Evolutionary conservation across 805 yeast genomes (phyloP), one percentile per base, ranked within the genome.

Genomic region (Candida khao-thaluensis): DNA sequence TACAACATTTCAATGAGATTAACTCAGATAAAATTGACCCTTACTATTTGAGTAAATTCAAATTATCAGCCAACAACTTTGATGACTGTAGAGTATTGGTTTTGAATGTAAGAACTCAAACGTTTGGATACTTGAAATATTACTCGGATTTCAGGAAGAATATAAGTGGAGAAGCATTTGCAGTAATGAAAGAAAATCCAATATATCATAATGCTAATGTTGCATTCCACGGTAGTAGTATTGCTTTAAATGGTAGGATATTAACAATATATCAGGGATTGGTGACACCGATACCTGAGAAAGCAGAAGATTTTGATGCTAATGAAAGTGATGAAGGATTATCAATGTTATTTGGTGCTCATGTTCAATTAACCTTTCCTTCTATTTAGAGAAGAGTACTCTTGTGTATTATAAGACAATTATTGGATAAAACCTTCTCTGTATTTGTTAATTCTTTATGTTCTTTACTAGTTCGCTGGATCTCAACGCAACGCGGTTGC

Each of bases 191-290:
- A 15, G 32, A 48, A 16, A 51, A 50, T 37, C 49, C 53, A 6
- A 38, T 38, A 5, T 57, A 54, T 60, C 35, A 47, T 15, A 57
- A 66, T 45, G 48, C 70, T 1, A 52, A 64, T 23, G 34, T 63
- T 14, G 47, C 55, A 28, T 51, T 55, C 38, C 50, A 52, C 33
- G 72, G 62, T 3, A 69, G 68, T 2, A 50, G 59, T 1, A 43
- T 64, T 17, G 51, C 64, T 16, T 42, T 69, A 15, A 58, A 52
- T 25, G 71, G 64, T 2, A 66, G 59, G 39, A 59, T 53, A 11
- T 51, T 69, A 12, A 64, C 64, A 5, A 43, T 67, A 14, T 59
- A 61, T 43, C 72, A 69, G 29, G 74, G 74, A 1, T 42, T 66
- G 12, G 49, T 53, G 10, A 45, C 51, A 10, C 53, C 62, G 10